phyloP scores from a whole-genome alignment of 2,329 filamentous ascomycete species.

The Calonectria pseudoreteaudii region DNA sequence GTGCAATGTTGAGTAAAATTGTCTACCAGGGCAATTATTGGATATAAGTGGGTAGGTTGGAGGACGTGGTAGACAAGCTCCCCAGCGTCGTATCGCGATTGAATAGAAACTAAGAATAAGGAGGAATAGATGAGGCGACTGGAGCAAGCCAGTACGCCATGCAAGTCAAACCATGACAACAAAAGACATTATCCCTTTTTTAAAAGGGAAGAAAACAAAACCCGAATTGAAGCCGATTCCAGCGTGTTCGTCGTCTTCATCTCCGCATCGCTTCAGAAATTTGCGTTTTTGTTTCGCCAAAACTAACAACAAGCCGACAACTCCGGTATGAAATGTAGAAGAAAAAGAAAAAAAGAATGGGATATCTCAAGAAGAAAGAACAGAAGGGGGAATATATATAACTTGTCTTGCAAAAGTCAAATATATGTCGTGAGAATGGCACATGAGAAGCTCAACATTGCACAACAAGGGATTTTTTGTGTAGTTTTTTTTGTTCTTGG shows the following conservation, averaged over 20 bases:
- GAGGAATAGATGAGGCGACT: neutral
- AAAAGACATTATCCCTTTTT: constrained; percentile 5
- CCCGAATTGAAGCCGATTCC: constrained; percentile 31
- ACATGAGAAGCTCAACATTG: constrained; percentile 38
- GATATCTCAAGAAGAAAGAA: constrained; percentile 1
- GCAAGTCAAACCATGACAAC: constrained; percentile 29
- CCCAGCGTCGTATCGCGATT: constrained; percentile 29
- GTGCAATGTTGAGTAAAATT: constrained; percentile 49
- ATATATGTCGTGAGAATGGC: constrained; percentile 42
- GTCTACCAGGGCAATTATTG: constrained; percentile 50
- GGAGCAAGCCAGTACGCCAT: constrained; percentile 18
- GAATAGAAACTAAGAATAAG: constrained; percentile 44
- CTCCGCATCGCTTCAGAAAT: constrained; percentile 27
- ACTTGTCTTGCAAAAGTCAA: constrained; percentile 26
- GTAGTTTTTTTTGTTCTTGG: neutral
- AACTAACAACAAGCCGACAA: constrained; percentile 43
- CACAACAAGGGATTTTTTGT: constrained; percentile 32
- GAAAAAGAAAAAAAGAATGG: neutral
- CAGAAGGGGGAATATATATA: constrained; percentile 27
- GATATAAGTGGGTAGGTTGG: constrained; percentile 21
- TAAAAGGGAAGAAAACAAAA: neutral
- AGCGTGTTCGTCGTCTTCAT: constrained; percentile 24
- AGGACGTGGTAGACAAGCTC: constrained; percentile 37
- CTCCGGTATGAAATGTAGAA: constrained; percentile 36
- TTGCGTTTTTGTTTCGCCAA: constrained; percentile 1